phyloP scores from a whole-genome alignment of 371 early-diverging fungal species.

The Chytridiales sp. region DNA sequence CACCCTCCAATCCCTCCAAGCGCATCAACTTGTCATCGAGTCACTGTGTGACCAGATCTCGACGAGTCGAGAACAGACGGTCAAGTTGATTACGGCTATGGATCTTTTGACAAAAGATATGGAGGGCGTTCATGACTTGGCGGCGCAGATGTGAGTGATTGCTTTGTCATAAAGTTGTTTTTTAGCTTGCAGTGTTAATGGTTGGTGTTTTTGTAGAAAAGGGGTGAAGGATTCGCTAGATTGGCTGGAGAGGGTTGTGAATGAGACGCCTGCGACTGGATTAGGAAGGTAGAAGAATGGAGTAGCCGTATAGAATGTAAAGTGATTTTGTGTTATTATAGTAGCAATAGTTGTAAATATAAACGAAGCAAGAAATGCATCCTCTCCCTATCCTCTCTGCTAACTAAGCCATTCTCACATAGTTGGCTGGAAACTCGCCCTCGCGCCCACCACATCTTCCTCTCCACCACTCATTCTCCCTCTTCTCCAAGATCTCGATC shows the following conservation, averaged over 20 bases:
- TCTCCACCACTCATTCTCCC: conserved; percentile 51
- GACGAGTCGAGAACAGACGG: conserved; percentile 12
- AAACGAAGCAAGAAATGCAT: no score
- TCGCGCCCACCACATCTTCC: conserved; percentile 38
- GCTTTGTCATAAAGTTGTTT: no score
- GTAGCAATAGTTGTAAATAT: not conserved
- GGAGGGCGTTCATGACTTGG: conserved; percentile 11
- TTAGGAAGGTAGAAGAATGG: no score
- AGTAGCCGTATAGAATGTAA: no score
- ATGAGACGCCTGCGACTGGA: no score
- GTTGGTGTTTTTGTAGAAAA: conserved; percentile 6
- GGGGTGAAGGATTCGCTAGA: conserved; percentile 3
- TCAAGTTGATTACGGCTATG: conserved; percentile 24
- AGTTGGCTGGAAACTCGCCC: conserved; percentile 39
- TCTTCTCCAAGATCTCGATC: conserved; percentile 39
- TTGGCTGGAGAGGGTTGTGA: conserved; percentile 10
- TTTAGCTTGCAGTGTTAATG: no score
- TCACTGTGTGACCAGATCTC: conserved; percentile 12
- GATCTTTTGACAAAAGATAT: conserved; percentile 28
- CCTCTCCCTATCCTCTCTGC: no score
- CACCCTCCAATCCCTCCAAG: conserved; percentile 24
- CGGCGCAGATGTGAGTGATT: conserved; percentile 31
- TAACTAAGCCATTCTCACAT: conserved; percentile 17
- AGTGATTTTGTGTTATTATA: no score
- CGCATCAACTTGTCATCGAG: conserved; percentile 11